A percentile compares a stretch with the other conserved stretches of the same genome.
Evolutionary conservation across 2,329 filamentous ascomycete genomes (phyloP).

Genomic region (Gnomoniopsis smithogilvyi): DNA sequence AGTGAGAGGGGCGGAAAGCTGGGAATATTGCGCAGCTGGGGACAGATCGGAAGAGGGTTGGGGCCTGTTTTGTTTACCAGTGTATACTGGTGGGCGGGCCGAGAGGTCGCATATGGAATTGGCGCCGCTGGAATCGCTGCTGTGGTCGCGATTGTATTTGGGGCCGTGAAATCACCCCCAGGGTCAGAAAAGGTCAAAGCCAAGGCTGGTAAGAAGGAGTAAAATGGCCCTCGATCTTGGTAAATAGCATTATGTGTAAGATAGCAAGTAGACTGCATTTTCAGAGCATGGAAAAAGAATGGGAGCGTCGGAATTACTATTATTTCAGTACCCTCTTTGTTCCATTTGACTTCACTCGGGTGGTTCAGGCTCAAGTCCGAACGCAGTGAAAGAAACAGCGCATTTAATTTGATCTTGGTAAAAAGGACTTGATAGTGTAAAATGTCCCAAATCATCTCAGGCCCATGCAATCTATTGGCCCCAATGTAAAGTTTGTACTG

Average conservation of each 20-base stretch:
- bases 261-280: not conserved
- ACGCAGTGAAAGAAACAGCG: no score
- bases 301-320: not conserved
- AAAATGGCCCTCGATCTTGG: not conserved
- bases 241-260: not conserved
- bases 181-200: conserved; percentile 25
- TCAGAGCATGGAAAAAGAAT: not conserved
- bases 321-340: not conserved
- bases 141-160: conserved; percentile 70
- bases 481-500: no score
- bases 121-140: conserved; percentile 77
- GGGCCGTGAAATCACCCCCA: conserved; percentile 64
- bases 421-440: no score
- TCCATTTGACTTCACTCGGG: no score
- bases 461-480: no score
- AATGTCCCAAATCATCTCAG: no score
- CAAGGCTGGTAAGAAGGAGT: conserved; percentile 19
- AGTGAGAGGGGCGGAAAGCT: conserved; percentile 82
- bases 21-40: conserved; percentile 75
- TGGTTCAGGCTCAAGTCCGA: no score
- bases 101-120: conserved; percentile 78
- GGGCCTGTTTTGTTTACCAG: conserved; percentile 91
- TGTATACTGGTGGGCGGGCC: conserved; percentile 96
- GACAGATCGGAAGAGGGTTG: conserved; percentile 82
- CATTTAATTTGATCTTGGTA: no score